Evolutionary conservation across 139 green algal species (phyloP).

Genomic region (Protoeuglena noctilucae): DNA sequence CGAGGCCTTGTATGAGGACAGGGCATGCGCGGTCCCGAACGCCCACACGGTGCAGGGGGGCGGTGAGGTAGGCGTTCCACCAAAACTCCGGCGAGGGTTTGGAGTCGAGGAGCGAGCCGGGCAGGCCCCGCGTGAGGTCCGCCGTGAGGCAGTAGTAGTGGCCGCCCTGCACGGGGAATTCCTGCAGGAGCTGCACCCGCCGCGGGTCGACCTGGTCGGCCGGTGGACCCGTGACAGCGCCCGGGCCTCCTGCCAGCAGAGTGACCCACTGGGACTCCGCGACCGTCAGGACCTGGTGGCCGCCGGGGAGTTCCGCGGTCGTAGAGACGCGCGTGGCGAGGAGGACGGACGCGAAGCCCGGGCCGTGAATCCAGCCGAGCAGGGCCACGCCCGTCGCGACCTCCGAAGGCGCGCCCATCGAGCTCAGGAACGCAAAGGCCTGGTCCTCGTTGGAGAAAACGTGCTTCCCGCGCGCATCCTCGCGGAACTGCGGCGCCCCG

Average conservation of each 20-base stretch:
- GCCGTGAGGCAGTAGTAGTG: slow-evolving; percentile 91
- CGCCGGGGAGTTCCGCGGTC: slow-evolving; percentile 61
- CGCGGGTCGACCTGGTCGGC: neutral
- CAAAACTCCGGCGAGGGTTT: slow-evolving; percentile 18
- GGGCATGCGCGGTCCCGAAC: neutral
- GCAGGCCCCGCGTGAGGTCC: slow-evolving; percentile 54
- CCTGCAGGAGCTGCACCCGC: neutral
- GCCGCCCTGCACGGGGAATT: slow-evolving; percentile 26
- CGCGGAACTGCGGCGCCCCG: too few species aligned
- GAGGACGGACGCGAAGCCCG: too few species aligned
- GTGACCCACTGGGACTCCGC: slow-evolving; percentile 54
- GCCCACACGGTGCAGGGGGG: neutral
- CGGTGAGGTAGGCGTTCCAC: slow-evolving; percentile 13
- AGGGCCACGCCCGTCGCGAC: too few species aligned
- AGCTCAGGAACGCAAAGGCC: too few species aligned
- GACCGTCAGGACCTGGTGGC: slow-evolving; percentile 67
- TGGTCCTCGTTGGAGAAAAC: too few species aligned
- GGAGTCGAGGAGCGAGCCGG: neutral
- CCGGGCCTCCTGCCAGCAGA: slow-evolving; percentile 1
- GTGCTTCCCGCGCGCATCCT: too few species aligned
- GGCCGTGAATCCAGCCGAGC: too few species aligned
- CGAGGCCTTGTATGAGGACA: neutral
- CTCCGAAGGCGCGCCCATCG: too few species aligned
- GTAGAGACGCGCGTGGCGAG: slow-evolving; percentile 53
- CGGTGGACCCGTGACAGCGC: neutral